These are phyloP conservation scores for Beauveria medogensis DNA, from an alignment of 2,329 filamentous ascomycete genomes.

Conservation along the genomic window DNA sequence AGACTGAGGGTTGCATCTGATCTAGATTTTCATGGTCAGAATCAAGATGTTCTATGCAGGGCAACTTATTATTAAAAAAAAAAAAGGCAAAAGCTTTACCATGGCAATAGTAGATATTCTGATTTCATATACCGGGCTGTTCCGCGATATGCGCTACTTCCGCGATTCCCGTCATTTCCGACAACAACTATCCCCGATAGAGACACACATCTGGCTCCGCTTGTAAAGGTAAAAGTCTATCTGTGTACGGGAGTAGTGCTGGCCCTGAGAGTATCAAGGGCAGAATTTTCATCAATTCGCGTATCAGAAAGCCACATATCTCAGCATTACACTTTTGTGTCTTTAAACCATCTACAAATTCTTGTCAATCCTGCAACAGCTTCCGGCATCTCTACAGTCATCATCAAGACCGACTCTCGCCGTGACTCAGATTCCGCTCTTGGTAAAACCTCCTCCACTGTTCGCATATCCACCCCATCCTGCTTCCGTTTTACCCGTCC, in stretches of 20 bases:
- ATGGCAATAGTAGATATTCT: background rate
- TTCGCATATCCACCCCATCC: background rate
- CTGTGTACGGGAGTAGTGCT: background rate
- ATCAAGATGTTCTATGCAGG: background rate
- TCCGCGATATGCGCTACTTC: constrained; percentile 2
- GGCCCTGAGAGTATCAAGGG: too few relatives aligned
- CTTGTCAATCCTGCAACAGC: too few relatives aligned
- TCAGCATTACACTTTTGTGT: background rate
- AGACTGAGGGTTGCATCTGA: background rate
- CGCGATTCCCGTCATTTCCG: constrained; percentile 1
- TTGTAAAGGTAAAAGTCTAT: background rate
- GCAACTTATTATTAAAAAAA: background rate
- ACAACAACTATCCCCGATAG: constrained; percentile 1
- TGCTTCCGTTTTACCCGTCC: constrained; percentile 7
- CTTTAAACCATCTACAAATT: background rate
- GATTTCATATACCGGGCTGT: too few relatives aligned
- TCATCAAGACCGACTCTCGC: background rate
- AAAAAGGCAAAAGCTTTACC: background rate
- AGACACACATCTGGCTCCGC: background rate
- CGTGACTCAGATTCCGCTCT: background rate
- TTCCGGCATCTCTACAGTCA: background rate
- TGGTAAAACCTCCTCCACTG: background rate
- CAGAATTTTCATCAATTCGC: background rate
- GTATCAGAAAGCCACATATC: background rate
- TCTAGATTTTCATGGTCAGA: background rate